phyloP scores from a whole-genome alignment of 768 basidiomycete genomes.

The Lentinula detonsa region DNA sequence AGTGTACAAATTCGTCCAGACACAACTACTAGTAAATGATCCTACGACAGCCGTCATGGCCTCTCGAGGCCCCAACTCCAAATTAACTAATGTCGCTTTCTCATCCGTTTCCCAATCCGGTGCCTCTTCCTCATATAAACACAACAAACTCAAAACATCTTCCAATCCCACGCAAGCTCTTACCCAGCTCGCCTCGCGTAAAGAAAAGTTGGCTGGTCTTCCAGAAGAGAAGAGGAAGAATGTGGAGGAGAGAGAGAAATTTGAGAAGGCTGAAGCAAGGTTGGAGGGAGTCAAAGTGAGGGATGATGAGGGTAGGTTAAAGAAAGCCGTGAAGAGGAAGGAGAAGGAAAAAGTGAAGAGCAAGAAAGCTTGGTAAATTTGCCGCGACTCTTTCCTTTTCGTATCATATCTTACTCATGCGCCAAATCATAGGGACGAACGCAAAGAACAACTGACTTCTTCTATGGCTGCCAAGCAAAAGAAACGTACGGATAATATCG shows the following conservation, averaged over 20 bases:
- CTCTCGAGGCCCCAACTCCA: constrained; percentile 27
- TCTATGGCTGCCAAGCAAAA: constrained; percentile 84
- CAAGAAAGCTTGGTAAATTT: constrained; percentile 65
- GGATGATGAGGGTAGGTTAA: constrained; percentile 79
- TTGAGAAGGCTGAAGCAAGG: constrained; percentile 85
- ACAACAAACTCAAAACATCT: constrained; percentile 55
- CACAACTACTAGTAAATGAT: constrained; percentile 70
- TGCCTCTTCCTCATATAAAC: constrained; percentile 35
- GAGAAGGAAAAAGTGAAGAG: constrained; percentile 87
- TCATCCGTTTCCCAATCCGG: constrained; percentile 43
- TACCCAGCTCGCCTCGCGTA: constrained; percentile 67
- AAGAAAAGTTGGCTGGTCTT: constrained; percentile 68
- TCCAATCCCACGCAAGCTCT: constrained; percentile 86
- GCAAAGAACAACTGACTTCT: constrained; percentile 70
- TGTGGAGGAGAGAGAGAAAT: constrained; percentile 78
- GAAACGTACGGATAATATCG: constrained; percentile 89
- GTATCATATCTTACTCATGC: neutral
- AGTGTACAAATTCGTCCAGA: constrained; percentile 28
- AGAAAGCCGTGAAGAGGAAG: constrained; percentile 89
- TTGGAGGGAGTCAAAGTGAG: constrained; percentile 88
- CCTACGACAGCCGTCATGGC: constrained; percentile 21
- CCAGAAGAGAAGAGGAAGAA: constrained; percentile 81
- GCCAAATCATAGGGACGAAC: constrained; percentile 59
- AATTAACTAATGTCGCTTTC: constrained; percentile 66
- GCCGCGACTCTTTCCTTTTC: neutral